Evolutionary conservation across 495 filamentous ascomycete species (phyloP).

Genomic region (Aspergillus egyptiacus): DNA sequence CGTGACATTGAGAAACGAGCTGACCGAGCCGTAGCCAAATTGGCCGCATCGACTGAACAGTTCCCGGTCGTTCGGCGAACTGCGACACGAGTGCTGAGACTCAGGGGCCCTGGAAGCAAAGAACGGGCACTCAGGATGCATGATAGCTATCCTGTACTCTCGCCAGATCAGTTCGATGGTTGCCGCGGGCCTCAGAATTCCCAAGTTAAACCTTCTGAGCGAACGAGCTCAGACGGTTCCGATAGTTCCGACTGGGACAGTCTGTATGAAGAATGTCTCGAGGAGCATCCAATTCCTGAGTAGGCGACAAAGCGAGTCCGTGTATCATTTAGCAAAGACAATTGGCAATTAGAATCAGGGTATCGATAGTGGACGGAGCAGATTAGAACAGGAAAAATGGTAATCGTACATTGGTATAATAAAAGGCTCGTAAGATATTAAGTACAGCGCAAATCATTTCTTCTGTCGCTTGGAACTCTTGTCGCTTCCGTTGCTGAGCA

Average conservation of each 20-base stretch:
- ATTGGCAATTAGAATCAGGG: neutral
- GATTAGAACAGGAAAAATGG: neutral
- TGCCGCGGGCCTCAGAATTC: neutral
- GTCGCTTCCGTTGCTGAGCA: conserved; percentile 60
- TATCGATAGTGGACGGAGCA: conserved; percentile 1
- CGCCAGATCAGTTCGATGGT: neutral
- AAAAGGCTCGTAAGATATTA: conserved; percentile 7
- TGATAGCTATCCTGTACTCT: conserved; percentile 4
- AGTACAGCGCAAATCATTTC: conserved; percentile 42
- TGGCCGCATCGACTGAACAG: conserved; percentile 8
- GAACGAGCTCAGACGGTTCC: conserved; percentile 5
- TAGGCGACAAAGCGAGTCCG: neutral
- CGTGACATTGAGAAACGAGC: conserved; percentile 16
- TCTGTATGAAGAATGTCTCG: conserved; percentile 26
- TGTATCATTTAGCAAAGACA: neutral
- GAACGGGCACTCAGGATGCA: conserved; percentile 1
- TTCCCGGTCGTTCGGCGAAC: conserved; percentile 14
- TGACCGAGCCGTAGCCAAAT: conserved; percentile 9
- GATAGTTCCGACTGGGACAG: conserved; percentile 23
- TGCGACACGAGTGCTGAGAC: conserved; percentile 5
- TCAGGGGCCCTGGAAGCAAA: conserved; percentile 13
- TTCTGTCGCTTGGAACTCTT: conserved; percentile 67
- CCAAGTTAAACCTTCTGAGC: neutral
- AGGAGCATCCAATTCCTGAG: conserved; percentile 19
- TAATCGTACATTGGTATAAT: conserved; percentile 37